Evolutionary conservation across 2,329 filamentous ascomycete genomes (phyloP).

Genomic region (Paecilomyces niveus): DNA sequence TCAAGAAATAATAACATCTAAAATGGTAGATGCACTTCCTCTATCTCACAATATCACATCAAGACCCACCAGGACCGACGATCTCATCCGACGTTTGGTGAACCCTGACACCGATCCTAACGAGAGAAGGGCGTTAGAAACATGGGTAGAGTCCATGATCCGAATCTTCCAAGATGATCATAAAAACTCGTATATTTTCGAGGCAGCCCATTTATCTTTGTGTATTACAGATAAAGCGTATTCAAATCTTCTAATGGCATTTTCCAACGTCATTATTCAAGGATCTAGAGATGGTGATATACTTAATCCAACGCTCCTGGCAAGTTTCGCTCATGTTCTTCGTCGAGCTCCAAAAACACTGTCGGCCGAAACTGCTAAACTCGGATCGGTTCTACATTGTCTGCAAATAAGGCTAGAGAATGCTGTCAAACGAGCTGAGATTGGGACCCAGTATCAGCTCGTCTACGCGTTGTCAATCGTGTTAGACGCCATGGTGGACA

Average conservation of each 20-base stretch:
- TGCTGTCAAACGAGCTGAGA: not conserved
- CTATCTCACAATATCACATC: not conserved
- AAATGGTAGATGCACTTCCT: not conserved
- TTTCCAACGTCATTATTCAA: not conserved
- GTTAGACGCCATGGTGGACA: slow-evolving; percentile 4
- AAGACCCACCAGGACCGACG: not conserved
- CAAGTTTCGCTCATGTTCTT: not conserved
- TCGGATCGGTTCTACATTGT: not conserved
- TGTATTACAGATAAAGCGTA: not conserved
- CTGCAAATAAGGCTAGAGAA: not conserved
- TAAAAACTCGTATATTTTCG: not conserved
- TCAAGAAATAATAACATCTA: not conserved
- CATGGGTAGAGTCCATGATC: not conserved
- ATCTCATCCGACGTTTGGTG: not conserved
- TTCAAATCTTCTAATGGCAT: not conserved
- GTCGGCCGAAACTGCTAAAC: not conserved
- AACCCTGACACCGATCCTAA: not conserved
- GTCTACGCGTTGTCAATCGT: not conserved
- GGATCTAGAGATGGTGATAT: not conserved
- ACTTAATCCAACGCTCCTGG: not conserved
- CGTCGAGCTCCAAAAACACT: not conserved
- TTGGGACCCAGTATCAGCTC: slow-evolving; percentile 3
- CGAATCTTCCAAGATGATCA: not conserved
- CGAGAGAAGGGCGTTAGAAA: not conserved
- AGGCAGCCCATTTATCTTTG: not conserved